Percentiles rank a stretch among this genome's conserved stretches.
Conservation (phyloP, 2,329 filamentous ascomycete species). For the Phialophora chinensis region DNA sequence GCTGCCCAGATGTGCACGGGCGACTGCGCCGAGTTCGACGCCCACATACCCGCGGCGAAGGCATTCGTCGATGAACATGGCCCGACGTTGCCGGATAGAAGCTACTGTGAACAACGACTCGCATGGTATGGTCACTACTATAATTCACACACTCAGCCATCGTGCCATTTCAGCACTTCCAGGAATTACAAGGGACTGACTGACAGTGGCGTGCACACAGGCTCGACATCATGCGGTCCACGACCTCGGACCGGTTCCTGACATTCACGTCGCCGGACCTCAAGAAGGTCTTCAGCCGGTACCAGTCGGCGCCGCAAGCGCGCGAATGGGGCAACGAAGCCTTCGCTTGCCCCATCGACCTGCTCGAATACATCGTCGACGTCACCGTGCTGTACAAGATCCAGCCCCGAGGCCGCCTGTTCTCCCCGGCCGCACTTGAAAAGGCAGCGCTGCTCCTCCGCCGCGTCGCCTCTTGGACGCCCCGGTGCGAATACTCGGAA, state of each 20-base stretch:
- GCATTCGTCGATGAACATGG: slow-evolving; percentile 19
- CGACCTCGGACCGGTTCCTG: slow-evolving; percentile 16
- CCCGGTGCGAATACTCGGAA: slow-evolving; percentile 11
- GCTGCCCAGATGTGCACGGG: slow-evolving; percentile 12
- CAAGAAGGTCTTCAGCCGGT: slow-evolving; percentile 16
- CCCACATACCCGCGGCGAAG: slow-evolving; percentile 15
- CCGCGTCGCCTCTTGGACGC: slow-evolving; percentile 8
- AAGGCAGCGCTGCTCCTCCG: slow-evolving; percentile 3
- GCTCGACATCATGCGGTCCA: slow-evolving; percentile 20
- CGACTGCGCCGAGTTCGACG: slow-evolving; percentile 20
- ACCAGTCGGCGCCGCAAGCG: slow-evolving; percentile 1
- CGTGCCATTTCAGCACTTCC: too few relatives aligned
- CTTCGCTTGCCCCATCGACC: slow-evolving; percentile 22
- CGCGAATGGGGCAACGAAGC: slow-evolving; percentile 22
- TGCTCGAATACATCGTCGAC: slow-evolving; percentile 23
- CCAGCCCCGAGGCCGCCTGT: slow-evolving; percentile 14
- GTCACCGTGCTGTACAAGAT: slow-evolving; percentile 20
- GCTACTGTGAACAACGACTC: slow-evolving; percentile 23
- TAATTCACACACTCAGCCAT: neutral
- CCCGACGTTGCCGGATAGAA: slow-evolving; percentile 7
- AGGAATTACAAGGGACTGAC: too few relatives aligned
- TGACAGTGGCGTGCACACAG: neutral
- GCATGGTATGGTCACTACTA: slow-evolving; percentile 10
- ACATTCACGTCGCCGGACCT: slow-evolving; percentile 21
- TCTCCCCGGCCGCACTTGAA: slow-evolving; percentile 9